A percentile compares a stretch with the other conserved stretches of the same genome.
Evolutionary conservation across 2,329 filamentous ascomycete species (phyloP).

Genomic region (Fusarium vanettenii): DNA sequence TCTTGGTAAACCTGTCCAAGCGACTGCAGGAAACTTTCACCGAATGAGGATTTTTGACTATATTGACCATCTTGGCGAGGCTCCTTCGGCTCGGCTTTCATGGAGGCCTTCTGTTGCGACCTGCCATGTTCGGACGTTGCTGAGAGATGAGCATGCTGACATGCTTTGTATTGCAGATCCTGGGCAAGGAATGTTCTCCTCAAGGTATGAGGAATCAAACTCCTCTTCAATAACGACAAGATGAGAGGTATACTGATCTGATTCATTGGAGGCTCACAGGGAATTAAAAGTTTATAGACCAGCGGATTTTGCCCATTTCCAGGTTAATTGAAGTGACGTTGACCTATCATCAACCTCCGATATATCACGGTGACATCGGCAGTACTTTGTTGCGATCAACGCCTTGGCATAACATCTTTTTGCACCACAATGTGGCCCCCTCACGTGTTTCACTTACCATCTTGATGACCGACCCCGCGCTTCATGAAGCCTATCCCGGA

Average conservation of each 20-base stretch:
- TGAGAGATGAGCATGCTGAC: background rate
- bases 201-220: background rate
- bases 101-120: background rate
- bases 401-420: background rate
- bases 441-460: background rate
- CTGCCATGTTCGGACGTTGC: background rate
- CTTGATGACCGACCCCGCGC: background rate
- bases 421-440: background rate
- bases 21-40: background rate
- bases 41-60: background rate
- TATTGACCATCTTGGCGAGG: background rate
- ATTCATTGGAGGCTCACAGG: background rate
- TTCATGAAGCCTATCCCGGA: background rate
- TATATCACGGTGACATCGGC: background rate
- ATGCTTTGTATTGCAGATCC: background rate
- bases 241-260: background rate
- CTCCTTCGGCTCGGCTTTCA: background rate
- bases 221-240: background rate
- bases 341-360: background rate
- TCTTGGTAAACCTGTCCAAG: background rate
- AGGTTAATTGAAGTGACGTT: background rate
- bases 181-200: background rate
- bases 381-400: background rate
- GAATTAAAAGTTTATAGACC: background rate
- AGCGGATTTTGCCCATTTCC: background rate